Conservation (phyloP, 202 grass and related monocot species). For the Carex arenaria region DNA sequence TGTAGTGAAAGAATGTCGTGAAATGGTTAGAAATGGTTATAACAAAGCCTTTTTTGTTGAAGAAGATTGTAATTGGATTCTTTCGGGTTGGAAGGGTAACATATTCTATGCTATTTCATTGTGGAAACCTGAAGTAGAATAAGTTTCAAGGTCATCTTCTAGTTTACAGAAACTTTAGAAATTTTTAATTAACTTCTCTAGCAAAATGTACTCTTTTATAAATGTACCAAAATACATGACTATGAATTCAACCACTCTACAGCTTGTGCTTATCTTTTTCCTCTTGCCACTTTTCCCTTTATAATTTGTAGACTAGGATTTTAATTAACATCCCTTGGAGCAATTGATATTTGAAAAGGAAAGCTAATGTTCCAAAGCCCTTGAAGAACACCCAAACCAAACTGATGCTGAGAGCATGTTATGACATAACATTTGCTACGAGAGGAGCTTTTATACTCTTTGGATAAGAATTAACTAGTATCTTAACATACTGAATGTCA, state of each 20-base stretch:
- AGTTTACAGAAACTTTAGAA: not conserved
- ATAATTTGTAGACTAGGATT: not conserved
- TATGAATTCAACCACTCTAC: not conserved
- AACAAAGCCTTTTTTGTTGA: constrained; percentile 34
- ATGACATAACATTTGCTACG: too few relatives aligned
- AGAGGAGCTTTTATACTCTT: too few relatives aligned
- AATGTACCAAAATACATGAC: not conserved
- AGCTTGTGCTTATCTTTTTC: not conserved
- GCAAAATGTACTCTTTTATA: not conserved
- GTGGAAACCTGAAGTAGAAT: constrained; percentile 33
- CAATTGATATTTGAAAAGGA: not conserved
- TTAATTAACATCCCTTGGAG: not conserved
- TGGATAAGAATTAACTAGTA: too few relatives aligned
- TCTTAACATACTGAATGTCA: too few relatives aligned
- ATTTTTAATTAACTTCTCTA: not conserved
- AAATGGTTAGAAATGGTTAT: constrained; percentile 31
- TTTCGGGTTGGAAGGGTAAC: constrained; percentile 59
- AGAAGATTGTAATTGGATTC: constrained; percentile 44
- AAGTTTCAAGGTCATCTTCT: not conserved
- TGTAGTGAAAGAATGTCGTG: constrained; percentile 25
- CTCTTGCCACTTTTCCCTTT: not conserved
- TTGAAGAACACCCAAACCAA: too few relatives aligned
- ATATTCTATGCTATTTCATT: constrained; percentile 46
- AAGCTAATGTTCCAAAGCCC: not conserved
- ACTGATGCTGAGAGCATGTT: too few relatives aligned